Evolutionary conservation across 768 basidiomycete genomes (phyloP).

Genomic region (Boletus tylopilopsis): DNA sequence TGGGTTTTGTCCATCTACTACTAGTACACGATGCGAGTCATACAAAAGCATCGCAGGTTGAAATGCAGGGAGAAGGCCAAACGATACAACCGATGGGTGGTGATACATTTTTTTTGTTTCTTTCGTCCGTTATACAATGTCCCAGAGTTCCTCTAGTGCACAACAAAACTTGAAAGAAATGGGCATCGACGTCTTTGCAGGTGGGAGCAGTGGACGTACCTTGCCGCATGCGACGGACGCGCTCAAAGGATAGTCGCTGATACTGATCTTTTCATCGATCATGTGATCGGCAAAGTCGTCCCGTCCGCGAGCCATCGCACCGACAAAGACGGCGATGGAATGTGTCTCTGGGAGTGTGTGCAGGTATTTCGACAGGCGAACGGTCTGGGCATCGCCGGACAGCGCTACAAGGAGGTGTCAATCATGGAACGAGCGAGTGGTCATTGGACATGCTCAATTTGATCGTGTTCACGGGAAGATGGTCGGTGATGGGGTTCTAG

Average conservation of each 20-base stretch:
- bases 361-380: constrained; percentile 79
- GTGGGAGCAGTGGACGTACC: constrained; percentile 44
- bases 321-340: constrained; percentile 91
- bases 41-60: constrained; percentile 32
- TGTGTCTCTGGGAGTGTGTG: constrained; percentile 84
- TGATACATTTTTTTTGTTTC: constrained; percentile 12
- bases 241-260: constrained; percentile 90
- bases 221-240: constrained; percentile 97
- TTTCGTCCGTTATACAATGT: constrained; percentile 83
- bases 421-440: not conserved
- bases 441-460: constrained; percentile 75
- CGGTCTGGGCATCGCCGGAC: constrained; percentile 84
- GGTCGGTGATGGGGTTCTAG: constrained; percentile 91
- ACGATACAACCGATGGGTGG: not conserved
- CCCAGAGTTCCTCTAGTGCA: constrained; percentile 92
- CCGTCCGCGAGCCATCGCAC: constrained; percentile 94
- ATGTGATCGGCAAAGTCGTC: constrained; percentile 96
- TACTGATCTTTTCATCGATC: constrained; percentile 95
- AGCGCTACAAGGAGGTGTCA: constrained; percentile 51
- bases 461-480: constrained; percentile 91
- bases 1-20: constrained; percentile 26
- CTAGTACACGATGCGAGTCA: constrained; percentile 23
- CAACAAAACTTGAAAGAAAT: constrained; percentile 70
- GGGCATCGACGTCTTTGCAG: constrained; percentile 1
- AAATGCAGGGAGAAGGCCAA: constrained; percentile 24